Conservation (phyloP, 345 rosid species). For the Psidium friedrichsthalianum region DNA sequence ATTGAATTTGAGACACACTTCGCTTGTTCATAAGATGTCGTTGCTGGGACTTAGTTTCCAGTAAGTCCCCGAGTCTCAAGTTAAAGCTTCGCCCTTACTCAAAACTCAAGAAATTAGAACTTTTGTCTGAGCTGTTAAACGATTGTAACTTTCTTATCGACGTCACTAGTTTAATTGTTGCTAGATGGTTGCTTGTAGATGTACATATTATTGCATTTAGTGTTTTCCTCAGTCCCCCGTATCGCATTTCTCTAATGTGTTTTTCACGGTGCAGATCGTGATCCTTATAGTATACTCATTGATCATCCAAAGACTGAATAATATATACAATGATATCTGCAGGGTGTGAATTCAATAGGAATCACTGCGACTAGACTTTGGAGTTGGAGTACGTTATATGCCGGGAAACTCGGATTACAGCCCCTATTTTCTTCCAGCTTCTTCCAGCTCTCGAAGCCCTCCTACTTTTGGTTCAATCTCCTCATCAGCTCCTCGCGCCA, state of each 20-base stretch:
- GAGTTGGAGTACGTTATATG: neutral
- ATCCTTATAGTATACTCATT: neutral
- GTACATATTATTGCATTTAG: neutral
- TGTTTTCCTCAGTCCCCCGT: neutral
- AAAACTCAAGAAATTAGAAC: neutral
- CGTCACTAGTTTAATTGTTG: neutral
- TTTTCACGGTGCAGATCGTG: neutral
- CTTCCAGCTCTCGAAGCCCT: conserved; percentile 76
- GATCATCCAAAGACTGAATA: neutral
- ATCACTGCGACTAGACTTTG: neutral
- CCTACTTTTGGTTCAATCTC: conserved; percentile 92
- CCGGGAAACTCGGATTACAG: neutral
- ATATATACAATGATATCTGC: neutral
- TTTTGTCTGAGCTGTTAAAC: neutral
- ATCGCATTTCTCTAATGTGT: neutral
- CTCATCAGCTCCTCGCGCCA: conserved; percentile 92
- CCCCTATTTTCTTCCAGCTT: conserved; percentile 52
- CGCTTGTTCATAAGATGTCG: neutral
- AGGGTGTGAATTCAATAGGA: neutral
- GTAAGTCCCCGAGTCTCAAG: neutral
- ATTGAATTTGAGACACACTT: neutral
- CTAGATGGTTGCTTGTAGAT: neutral
- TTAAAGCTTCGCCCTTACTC: neutral
- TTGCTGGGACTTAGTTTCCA: neutral
- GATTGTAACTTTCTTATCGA: neutral